These are phyloP conservation scores for Starmerella bombi DNA, from an alignment of 805 yeast species.

Conservation along the genomic window DNA sequence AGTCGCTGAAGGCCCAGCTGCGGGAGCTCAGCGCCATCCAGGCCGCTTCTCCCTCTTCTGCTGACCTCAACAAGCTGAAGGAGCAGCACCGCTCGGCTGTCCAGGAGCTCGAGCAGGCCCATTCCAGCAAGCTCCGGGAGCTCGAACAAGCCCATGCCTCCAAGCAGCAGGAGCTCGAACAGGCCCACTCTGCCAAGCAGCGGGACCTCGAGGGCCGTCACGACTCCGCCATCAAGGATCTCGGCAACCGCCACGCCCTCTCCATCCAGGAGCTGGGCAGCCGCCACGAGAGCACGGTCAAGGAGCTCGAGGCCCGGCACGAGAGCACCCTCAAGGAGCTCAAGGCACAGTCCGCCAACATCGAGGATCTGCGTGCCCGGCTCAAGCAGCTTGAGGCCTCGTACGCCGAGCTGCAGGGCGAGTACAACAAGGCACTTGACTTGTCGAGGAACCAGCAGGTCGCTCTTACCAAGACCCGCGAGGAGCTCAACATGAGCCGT, in stretches of 20 bases:
- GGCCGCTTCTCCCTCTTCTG: slow-evolving; percentile 18
- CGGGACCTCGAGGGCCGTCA: slow-evolving; percentile 1
- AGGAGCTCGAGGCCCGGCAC: slow-evolving; percentile 15
- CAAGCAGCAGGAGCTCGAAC: slow-evolving; percentile 17
- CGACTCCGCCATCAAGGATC: slow-evolving; percentile 9
- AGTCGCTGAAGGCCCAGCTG: slow-evolving; percentile 20
- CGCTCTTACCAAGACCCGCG: slow-evolving; percentile 62
- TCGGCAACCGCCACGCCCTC: slow-evolving; percentile 10
- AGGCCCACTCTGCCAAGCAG: slow-evolving; percentile 7
- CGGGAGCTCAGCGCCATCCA: slow-evolving; percentile 18
- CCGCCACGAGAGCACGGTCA: neutral
- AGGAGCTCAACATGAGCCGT: slow-evolving; percentile 51
- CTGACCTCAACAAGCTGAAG: slow-evolving; percentile 18
- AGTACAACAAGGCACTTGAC: slow-evolving; percentile 57
- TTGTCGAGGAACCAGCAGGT: slow-evolving; percentile 61
- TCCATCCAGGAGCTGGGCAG: slow-evolving; percentile 6
- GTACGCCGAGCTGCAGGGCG: slow-evolving; percentile 39
- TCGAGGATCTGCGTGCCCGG: slow-evolving; percentile 24
- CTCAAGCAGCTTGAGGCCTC: slow-evolving; percentile 29
- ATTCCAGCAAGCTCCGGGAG: neutral
- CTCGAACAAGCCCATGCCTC: too few relatives aligned
- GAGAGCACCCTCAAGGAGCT: slow-evolving; percentile 3
- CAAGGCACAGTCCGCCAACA: slow-evolving; percentile 1
- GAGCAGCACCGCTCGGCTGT: slow-evolving; percentile 11
- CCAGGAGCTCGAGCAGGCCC: slow-evolving; percentile 1